A percentile compares a stretch with the other conserved stretches of the same genome.
Conservation (phyloP, 805 yeast genomes). For the Yueomyces sinensis region DNA sequence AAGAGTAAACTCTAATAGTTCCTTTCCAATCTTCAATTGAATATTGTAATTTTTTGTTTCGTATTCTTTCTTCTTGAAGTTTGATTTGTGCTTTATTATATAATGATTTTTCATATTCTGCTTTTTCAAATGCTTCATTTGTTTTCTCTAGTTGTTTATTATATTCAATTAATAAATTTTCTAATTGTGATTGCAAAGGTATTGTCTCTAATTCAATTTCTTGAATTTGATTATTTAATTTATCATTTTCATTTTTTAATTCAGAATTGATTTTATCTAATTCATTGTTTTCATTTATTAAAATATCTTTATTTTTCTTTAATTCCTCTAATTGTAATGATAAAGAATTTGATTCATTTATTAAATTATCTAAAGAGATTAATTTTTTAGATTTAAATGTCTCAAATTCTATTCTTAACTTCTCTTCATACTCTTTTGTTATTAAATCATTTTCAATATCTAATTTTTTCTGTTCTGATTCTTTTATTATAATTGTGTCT, state of each 20-base stretch:
- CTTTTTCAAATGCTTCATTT: conserved; percentile 11
- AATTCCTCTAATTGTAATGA: conserved; percentile 1
- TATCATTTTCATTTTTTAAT: conserved; percentile 14
- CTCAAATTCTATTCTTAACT: conserved; percentile 12
- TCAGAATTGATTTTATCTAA: too few relatives aligned
- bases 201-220: conserved; percentile 5
- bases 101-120: conserved; percentile 7
- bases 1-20: conserved; percentile 22
- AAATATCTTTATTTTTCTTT: conserved; percentile 5
- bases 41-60: conserved; percentile 35
- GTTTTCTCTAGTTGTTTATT: conserved; percentile 10
- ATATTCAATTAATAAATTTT: conserved; percentile 11
- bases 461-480: conserved; percentile 5
- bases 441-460: conserved; percentile 6
- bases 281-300: conserved; percentile 2
- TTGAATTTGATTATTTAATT: conserved; percentile 7
- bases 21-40: conserved; percentile 31
- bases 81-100: conserved; percentile 20
- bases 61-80: conserved; percentile 24
- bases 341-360: conserved; percentile 5
- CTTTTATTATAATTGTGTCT: conserved; percentile 4
- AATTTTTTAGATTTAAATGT: conserved; percentile 10
- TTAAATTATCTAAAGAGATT: conserved; percentile 11
- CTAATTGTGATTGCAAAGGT: conserved; percentile 13
- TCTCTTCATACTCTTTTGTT: conserved; percentile 5